Conservation (phyloP, 1,284 basidiomycete species). For the Tilletiaria anomala region DNA sequence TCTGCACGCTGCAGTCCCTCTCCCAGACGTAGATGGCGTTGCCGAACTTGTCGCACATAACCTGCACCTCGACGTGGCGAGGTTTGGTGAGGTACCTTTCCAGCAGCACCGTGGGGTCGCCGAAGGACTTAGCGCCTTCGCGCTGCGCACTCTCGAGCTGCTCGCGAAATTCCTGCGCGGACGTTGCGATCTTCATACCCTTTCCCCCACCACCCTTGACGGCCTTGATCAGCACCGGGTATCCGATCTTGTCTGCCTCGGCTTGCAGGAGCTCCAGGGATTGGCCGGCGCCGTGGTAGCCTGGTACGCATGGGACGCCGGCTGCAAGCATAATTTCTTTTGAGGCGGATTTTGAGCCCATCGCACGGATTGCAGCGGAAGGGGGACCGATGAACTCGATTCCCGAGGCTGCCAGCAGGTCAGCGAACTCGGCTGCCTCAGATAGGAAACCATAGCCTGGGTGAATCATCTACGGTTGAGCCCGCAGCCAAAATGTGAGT, state of each 20-base stretch:
- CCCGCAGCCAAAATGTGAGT: neutral
- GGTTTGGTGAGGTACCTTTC: slow-evolving; percentile 32
- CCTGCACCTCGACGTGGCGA: slow-evolving; percentile 58
- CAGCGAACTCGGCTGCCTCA: slow-evolving; percentile 23
- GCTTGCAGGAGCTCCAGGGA: slow-evolving; percentile 51
- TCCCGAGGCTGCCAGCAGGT: slow-evolving; percentile 9
- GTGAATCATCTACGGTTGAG: slow-evolving; percentile 50
- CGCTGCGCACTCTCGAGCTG: slow-evolving; percentile 69
- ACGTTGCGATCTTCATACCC: slow-evolving; percentile 39
- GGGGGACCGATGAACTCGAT: slow-evolving; percentile 41
- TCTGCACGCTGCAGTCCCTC: slow-evolving; percentile 83
- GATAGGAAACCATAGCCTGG: slow-evolving; percentile 84
- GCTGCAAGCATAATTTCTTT: slow-evolving; percentile 83
- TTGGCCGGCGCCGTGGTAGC: slow-evolving; percentile 68
- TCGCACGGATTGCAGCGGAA: slow-evolving; percentile 45
- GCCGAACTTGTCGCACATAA: slow-evolving; percentile 43
- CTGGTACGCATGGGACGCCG: slow-evolving; percentile 82
- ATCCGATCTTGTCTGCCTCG: slow-evolving; percentile 47
- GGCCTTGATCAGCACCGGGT: slow-evolving; percentile 41
- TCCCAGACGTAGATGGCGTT: slow-evolving; percentile 77
- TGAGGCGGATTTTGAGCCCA: slow-evolving; percentile 58
- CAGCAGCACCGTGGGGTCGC: slow-evolving; percentile 46
- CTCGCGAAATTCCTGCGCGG: slow-evolving; percentile 53
- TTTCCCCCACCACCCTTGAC: slow-evolving; percentile 42
- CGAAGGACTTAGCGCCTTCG: slow-evolving; percentile 43